A percentile compares a stretch with the other conserved stretches of the same genome.
phyloP scores from a whole-genome alignment of 2,329 filamentous ascomycete species.

The Fusarium sp. region DNA sequence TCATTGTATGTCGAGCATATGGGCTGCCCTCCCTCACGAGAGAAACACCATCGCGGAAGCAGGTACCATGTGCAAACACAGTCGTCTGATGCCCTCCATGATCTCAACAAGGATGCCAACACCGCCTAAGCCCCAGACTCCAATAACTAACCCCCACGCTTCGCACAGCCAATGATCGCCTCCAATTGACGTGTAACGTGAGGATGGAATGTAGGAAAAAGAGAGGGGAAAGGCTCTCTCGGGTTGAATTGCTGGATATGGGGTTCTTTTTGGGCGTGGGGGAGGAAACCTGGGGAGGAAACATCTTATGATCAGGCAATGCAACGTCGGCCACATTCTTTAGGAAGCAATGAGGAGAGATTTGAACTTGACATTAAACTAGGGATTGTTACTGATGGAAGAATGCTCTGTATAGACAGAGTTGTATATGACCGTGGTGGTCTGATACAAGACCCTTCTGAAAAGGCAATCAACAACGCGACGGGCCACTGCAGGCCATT shows the following conservation, averaged over 20 bases:
- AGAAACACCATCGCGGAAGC: constrained; percentile 34
- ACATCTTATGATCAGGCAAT: constrained; percentile 21
- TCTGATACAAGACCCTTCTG: constrained; percentile 11
- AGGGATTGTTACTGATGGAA: constrained; percentile 10
- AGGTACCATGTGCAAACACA: constrained; percentile 44
- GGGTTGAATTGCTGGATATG: background rate
- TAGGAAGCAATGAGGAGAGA: background rate
- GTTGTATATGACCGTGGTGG: constrained; percentile 14
- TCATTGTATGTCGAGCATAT: constrained; percentile 24
- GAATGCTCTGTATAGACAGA: background rate
- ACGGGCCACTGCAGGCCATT: constrained; percentile 41
- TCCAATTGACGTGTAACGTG: constrained; percentile 42
- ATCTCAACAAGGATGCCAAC: constrained; percentile 27
- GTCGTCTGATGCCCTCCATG: constrained; percentile 32
- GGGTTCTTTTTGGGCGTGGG: constrained; percentile 24
- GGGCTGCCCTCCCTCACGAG: constrained; percentile 33
- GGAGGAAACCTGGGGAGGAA: constrained; percentile 5
- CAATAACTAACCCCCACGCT: constrained; percentile 39
- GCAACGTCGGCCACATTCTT: constrained; percentile 6
- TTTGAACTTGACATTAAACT: background rate
- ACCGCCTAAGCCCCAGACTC: constrained; percentile 16
- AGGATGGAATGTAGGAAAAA: constrained; percentile 14
- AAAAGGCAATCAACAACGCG: constrained; percentile 3
- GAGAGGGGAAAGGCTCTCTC: constrained; percentile 3
- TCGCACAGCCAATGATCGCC: constrained; percentile 27